Evolutionary conservation across 106 monocot genomes (phyloP), one percentile per base, ranked within the genome.

Genomic region (Dioscorea zingiberensis): DNA sequence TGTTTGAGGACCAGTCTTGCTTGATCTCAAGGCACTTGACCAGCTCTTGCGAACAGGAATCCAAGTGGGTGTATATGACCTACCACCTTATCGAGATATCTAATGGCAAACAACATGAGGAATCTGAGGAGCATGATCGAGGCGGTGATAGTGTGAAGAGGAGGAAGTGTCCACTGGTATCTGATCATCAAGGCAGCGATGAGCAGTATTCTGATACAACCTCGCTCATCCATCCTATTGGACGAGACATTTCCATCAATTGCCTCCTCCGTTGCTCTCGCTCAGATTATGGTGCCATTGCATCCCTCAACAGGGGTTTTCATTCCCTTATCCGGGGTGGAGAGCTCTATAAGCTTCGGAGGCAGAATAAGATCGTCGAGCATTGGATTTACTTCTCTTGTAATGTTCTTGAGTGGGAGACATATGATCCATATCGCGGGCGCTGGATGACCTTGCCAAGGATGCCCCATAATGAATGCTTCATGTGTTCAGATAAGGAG

Each of bases 371-470:
- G 22, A 77, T 87, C 4, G 32, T 66, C 13, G 87, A 87, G 72
- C 81, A 87, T 53, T 87, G 83, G 91, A 69, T 91, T 13, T 91
- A 87, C 65, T 87, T 86, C 69, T 91, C 91, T 0, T 87, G 91
- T 72, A 84, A 79, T 45, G 78, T 87, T 0, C 84, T 69, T 14
- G 87, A 78, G 24, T 91, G 91, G 91, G 81, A 74, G 17, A 78
- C 87, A 0, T 84, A 71, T 54, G 87, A 91, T 59, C 91, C 91
- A 0, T 74, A 71, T 51, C 64, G 78, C 7, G 7, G 62, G 0
- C 78, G 84, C 13, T 87, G 91, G 91, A 76, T 91, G 24, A 62
- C 27, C 25, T 27, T 91, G 14, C 91, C 91, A 1, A 48, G 26
- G 55, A 87, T 91, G 87, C 87, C 86, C 2, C 76, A 62, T 1